Percentiles rank a stretch among this genome's conserved stretches.
phyloP scores from a whole-genome alignment of 306 rosid species.

The Luffa aegyptiaca region DNA sequence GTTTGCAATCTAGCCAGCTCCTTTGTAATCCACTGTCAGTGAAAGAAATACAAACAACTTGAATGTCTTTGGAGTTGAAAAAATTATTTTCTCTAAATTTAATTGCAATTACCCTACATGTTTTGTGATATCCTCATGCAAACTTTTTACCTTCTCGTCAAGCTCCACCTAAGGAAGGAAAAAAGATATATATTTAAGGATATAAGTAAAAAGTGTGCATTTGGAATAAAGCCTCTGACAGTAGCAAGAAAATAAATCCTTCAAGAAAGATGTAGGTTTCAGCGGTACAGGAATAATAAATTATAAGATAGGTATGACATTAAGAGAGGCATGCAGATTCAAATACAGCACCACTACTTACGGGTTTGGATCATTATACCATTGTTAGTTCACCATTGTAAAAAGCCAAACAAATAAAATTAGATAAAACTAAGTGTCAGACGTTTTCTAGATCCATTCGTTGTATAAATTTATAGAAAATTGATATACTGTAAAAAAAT shows the following conservation, averaged over 20 bases:
- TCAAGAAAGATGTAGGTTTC: not conserved
- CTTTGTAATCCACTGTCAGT: constrained; percentile 55
- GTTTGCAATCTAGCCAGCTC: constrained; percentile 46
- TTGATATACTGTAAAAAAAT: not conserved
- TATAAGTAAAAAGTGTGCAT: not conserved
- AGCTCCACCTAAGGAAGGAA: constrained; percentile 40
- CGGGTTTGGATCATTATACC: not conserved
- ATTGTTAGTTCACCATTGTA: not conserved
- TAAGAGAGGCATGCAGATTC: not conserved
- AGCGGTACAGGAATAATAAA: not conserved
- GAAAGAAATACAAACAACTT: not conserved
- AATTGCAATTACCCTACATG: constrained; percentile 34
- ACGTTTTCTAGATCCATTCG: not conserved
- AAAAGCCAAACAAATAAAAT: not conserved
- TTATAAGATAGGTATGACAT: not conserved
- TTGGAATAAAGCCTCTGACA: not conserved
- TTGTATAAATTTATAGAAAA: not conserved
- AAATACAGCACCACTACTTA: not conserved
- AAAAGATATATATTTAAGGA: constrained; percentile 8
- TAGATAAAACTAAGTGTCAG: not conserved
- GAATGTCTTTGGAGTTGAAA: not conserved
- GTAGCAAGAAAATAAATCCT: not conserved
- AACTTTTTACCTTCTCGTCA: constrained; percentile 57
- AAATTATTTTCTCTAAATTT: not conserved
- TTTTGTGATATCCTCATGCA: constrained; percentile 58